phyloP scores from a whole-genome alignment of 768 basidiomycete genomes.

The Rhodocollybia butyracea region DNA sequence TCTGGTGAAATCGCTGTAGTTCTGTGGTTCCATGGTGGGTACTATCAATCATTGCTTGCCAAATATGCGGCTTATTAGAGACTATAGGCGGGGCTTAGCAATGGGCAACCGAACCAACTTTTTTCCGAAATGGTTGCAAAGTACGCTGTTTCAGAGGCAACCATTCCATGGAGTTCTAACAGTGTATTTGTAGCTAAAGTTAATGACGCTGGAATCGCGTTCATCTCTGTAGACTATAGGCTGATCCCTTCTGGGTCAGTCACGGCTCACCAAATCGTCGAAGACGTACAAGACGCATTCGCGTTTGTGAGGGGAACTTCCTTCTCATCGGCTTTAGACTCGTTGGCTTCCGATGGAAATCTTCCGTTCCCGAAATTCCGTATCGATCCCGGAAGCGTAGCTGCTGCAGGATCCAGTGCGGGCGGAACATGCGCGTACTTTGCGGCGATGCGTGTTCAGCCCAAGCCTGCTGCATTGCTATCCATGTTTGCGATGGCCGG shows the following conservation, averaged over 20 bases:
- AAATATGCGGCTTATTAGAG: no score
- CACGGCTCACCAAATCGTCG: conserved; percentile 53
- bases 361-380: no score
- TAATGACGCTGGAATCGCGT: no score
- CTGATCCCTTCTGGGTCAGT: conserved; percentile 46
- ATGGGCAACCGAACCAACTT: conserved; percentile 57
- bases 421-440: no score
- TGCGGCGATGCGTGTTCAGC: no score
- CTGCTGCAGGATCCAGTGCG: no score
- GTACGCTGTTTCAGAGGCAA: conserved; percentile 28
- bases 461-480: no score
- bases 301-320: conserved; percentile 31
- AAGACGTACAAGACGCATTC: conserved; percentile 58
- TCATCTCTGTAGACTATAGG: conserved; percentile 62
- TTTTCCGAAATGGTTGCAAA: conserved; percentile 64
- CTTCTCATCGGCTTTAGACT: no score
- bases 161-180: background rate
- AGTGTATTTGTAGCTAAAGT: conserved; percentile 43
- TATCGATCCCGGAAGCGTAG: no score
- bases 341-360: no score
- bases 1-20: conserved; percentile 19
- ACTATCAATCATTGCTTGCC: no score
- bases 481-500: no score
- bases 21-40: conserved; percentile 46
- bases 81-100: conserved; percentile 54